phyloP scores from a whole-genome alignment of 192 early-diverging fungal species.

The Rhizoclosmatium globosum region DNA sequence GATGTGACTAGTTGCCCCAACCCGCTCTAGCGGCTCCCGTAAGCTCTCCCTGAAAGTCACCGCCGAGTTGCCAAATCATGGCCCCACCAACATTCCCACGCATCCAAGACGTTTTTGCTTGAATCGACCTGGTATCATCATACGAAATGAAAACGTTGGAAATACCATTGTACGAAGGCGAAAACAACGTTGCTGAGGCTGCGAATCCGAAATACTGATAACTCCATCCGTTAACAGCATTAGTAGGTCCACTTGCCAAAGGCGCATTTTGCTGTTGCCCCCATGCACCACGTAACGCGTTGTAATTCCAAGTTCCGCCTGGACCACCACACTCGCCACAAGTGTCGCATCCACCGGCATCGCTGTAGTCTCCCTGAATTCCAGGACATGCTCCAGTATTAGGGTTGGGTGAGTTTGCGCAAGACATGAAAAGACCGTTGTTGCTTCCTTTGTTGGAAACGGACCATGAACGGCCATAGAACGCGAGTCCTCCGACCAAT shows the following conservation, averaged over 20 bases:
- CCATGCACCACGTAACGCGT: conserved; percentile 49
- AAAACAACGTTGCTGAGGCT: conserved; percentile 63
- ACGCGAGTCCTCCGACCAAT: conserved; percentile 22
- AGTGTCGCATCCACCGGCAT: conserved; percentile 8
- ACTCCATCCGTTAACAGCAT: conserved; percentile 62
- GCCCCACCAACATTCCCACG: not conserved
- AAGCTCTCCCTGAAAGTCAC: conserved; percentile 14
- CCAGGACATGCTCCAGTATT: not conserved
- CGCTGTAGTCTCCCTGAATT: not conserved
- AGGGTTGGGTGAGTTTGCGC: not conserved
- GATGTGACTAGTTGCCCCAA: not conserved
- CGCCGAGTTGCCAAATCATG: conserved; percentile 10
- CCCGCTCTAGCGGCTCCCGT: not conserved
- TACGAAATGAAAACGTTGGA: conserved; percentile 71
- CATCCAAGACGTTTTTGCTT: conserved; percentile 67
- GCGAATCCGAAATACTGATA: conserved; percentile 59
- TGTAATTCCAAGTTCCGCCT: conserved; percentile 65
- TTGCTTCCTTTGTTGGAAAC: not conserved
- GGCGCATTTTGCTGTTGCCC: conserved; percentile 8
- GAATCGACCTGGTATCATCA: conserved; percentile 73
- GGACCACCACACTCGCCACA: not conserved
- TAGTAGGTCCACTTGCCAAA: not conserved
- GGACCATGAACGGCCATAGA: conserved; percentile 20
- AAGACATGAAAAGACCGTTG: conserved; percentile 16
- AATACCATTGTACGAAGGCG: conserved; percentile 41